Base-by-base conservation (phyloP, 768 basidiomycete genomes). In the Cyathus striatus region DNA sequence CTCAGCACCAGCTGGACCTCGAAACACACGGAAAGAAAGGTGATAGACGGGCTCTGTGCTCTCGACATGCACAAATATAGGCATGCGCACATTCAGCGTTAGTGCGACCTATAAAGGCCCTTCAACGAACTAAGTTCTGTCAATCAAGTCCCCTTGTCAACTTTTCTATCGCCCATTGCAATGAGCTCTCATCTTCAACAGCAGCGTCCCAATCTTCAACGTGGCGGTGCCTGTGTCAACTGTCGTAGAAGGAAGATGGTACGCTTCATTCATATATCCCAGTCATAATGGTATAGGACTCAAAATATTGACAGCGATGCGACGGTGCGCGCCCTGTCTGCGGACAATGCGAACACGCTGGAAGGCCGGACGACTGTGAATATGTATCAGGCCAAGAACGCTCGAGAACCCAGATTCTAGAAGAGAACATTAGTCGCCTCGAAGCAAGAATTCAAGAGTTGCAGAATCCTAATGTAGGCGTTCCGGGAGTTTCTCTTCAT, bases 361-460 rank as follows among this genome's bases (percentile, higher is more conserved):
- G 70, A 45, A 62, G 74, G n/a, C 52, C 56, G 0, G 76, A 76
- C 6, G 80, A 82, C 47, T 83, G 81, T 47, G 79, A 83, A 61
- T 83, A 82, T 49, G 68, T 68, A 0, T 65, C 70, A 33, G 69
- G 65, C 1, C 62, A 64, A 16, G 70, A 68, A 14, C 73, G 67
- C 6, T 68, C 80, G 0, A 65, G 62, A 13, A 77, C 68, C 0
- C 62, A 79, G 46, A 61, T 66, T 4, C 55, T 81, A 13, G 76
- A 81, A 52, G 72, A 77, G n/a, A 64, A 74, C 14, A 64, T 81
- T 13, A 56, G 63, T 0, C 64, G 65, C 9, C 56, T 81, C 6
- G 69, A 72, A 52, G 60, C 65, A 6, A 68, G 78, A 16, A 66
- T 81, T 12, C 59, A 60, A 25, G 69, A 75, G 39, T 49, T 77